Base-by-base conservation (phyloP, 2,329 filamentous ascomycete species). In the Beauveria australis region DNA sequence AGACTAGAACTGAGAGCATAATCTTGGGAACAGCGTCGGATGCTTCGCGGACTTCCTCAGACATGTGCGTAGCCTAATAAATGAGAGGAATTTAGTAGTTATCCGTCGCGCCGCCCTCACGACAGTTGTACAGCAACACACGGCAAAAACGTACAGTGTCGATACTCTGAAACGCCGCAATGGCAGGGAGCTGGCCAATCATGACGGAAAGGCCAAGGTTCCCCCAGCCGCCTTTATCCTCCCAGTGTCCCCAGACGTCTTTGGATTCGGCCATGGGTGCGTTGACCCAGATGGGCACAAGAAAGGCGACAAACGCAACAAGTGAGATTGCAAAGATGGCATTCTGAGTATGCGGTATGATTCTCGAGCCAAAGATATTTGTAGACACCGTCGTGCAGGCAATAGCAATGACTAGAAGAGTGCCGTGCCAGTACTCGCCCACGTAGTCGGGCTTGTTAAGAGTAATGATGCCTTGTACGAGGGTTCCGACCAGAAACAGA, bases 21-120 rank as follows among this genome's bases (percentile, higher is more conserved):
- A 60, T 54, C 33, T 53, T 59, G 24, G 63, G 64, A 2, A 65
- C 57, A 6, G 51, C 53, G 22, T 37, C 52, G 22, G 63, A 52
- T 7, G 64, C 63, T 37, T 62, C 53, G 40, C 61, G 54, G 48
- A 65, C 64, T 44, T 65, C 61, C 28, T 64, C 64, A 14, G 63
- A 55, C 57, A 65, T 62, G 59, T 64, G 62, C 18, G 53, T 57
- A 12, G 51, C 61, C 63, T 65, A 12, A 57, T 64, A 7, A 57
- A 30, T 59, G 26, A 9, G n/a, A 9, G 1, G 41, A 12, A 37
- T 46, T 46, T 46, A 48, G 30, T 24, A 28, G 19, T 3, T 28
- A 28, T 8, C 7, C 26, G 26, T 28, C 26, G 26, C 26, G 30
- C 16, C 16, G 19, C 10, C 10, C 30, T 2, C 9, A 12, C 12